These are phyloP conservation scores for Kandelia obovata DNA, from an alignment of 345 rosid genomes.

Conservation along the genomic window DNA sequence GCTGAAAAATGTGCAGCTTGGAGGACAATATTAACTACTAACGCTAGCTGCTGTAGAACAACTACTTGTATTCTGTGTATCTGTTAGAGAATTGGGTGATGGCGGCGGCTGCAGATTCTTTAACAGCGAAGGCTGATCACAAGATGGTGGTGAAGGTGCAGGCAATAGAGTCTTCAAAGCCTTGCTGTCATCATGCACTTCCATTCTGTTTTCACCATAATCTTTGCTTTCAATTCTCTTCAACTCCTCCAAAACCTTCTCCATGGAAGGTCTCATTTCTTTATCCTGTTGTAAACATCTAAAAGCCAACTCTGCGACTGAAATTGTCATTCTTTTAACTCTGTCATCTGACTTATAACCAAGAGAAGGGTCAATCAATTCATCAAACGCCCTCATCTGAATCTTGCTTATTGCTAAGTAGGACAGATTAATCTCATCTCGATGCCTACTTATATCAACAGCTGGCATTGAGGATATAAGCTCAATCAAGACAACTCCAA, in stretches of 20 bases:
- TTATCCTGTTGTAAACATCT: background rate
- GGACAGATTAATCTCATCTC: background rate
- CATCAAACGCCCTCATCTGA: background rate
- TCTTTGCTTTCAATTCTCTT: slow-evolving; percentile 8
- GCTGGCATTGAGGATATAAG: slow-evolving; percentile 7
- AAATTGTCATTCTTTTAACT: background rate
- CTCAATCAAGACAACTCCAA: slow-evolving; percentile 24
- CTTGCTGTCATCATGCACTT: too few relatives aligned
- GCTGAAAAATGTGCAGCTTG: too few relatives aligned
- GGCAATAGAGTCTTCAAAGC: too few relatives aligned
- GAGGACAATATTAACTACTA: too few relatives aligned
- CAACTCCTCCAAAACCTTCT: background rate
- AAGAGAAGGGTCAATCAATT: background rate
- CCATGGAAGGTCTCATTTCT: background rate
- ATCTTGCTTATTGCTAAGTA: slow-evolving; percentile 1
- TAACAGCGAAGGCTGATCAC: too few relatives aligned
- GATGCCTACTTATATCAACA: background rate
- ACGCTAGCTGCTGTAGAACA: too few relatives aligned
- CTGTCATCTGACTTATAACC: background rate
- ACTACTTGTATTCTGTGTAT: too few relatives aligned
- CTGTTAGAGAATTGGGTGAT: too few relatives aligned
- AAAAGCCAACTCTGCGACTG: background rate
- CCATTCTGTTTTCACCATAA: background rate
- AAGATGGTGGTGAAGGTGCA: too few relatives aligned
- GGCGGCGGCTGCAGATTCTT: too few relatives aligned